Percentiles rank a stretch among this genome's conserved stretches.
Conservation (phyloP, 352 stramenopile genomes). For the Pythium chondricola region DNA sequence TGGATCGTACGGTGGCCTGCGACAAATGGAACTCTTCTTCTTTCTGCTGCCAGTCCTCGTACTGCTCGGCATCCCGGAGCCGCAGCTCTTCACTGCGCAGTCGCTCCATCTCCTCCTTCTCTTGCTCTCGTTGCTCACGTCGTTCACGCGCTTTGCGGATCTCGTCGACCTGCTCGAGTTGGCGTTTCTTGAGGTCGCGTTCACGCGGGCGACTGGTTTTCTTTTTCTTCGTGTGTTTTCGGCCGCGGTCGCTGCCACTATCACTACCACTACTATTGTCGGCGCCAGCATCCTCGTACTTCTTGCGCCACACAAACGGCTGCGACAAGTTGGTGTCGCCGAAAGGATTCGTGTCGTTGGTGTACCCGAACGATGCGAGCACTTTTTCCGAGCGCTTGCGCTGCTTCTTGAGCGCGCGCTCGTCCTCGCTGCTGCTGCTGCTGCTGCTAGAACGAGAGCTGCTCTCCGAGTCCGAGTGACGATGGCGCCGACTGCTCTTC, state of each 20-base stretch:
- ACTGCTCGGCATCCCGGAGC: conserved; percentile 94
- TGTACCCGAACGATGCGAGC: conserved; percentile 91
- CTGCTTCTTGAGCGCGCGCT: conserved; percentile 44
- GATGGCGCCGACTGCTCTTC: conserved; percentile 22
- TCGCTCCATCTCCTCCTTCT: conserved; percentile 95
- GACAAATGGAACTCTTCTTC: conserved; percentile 97
- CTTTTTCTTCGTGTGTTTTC: conserved; percentile 16
- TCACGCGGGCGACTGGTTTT: conserved; percentile 25
- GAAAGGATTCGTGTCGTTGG: conserved; percentile 98
- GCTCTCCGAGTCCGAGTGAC: conserved; percentile 6
- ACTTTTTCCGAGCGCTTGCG: conserved; percentile 73
- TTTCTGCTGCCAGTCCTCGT: conserved; percentile 97
- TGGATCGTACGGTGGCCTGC: conserved; percentile 90
- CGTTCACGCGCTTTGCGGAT: conserved; percentile 94
- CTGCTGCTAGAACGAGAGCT: conserved; percentile 18
- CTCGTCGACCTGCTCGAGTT: conserved; percentile 88
- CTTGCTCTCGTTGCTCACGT: conserved; percentile 79
- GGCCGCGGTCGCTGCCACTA: conserved; percentile 5
- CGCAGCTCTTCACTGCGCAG: conserved; percentile 93
- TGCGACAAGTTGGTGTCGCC: conserved; percentile 96
- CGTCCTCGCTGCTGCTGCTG: conserved; percentile 25
- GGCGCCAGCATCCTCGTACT: conserved; percentile 57
- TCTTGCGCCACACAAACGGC: conserved; percentile 98
- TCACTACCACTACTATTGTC: conserved; percentile 7
- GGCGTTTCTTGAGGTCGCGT: conserved; percentile 56